Conservation (phyloP, 148 eudicot species). For the Diospyros lotus region DNA sequence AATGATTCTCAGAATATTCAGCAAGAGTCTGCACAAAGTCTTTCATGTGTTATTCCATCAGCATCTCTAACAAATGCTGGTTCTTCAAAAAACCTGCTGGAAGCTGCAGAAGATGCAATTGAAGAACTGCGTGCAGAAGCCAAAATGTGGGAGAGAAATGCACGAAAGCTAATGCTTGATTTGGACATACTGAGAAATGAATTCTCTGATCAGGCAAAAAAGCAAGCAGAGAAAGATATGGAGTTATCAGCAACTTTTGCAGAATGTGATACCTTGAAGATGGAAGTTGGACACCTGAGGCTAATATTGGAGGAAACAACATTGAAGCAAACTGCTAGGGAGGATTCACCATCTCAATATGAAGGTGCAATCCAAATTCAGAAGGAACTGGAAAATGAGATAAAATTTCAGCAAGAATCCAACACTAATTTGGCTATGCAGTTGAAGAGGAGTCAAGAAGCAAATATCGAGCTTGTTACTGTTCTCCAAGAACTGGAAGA, state of each 20-base stretch:
- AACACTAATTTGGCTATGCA: slow-evolving; percentile 58
- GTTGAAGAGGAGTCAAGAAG: slow-evolving; percentile 70
- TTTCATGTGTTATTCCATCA: slow-evolving; percentile 24
- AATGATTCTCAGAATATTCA: slow-evolving; percentile 13
- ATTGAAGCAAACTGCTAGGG: slow-evolving; percentile 24
- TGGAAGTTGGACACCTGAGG: slow-evolving; percentile 55
- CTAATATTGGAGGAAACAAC: slow-evolving; percentile 36
- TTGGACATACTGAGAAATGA: slow-evolving; percentile 57
- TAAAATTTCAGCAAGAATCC: slow-evolving; percentile 52
- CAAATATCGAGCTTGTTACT: slow-evolving; percentile 75
- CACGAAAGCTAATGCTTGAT: slow-evolving; percentile 57
- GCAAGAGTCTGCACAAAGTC: slow-evolving; percentile 15
- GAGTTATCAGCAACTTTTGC: slow-evolving; percentile 63
- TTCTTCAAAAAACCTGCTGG: slow-evolving; percentile 60
- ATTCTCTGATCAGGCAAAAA: slow-evolving; percentile 52
- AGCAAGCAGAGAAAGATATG: slow-evolving; percentile 45
- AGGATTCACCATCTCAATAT: slow-evolving; percentile 32
- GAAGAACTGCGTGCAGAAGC: slow-evolving; percentile 71
- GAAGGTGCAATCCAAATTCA: slow-evolving; percentile 34
- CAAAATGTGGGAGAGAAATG: slow-evolving; percentile 79
- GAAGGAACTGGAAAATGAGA: slow-evolving; percentile 67
- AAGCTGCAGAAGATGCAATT: slow-evolving; percentile 68
- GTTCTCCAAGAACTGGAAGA: slow-evolving; percentile 88
- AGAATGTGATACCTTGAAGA: slow-evolving; percentile 49
- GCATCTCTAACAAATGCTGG: slow-evolving; percentile 34